Conservation (phyloP, 805 yeast genomes). For the Ogataea degrootiae region DNA sequence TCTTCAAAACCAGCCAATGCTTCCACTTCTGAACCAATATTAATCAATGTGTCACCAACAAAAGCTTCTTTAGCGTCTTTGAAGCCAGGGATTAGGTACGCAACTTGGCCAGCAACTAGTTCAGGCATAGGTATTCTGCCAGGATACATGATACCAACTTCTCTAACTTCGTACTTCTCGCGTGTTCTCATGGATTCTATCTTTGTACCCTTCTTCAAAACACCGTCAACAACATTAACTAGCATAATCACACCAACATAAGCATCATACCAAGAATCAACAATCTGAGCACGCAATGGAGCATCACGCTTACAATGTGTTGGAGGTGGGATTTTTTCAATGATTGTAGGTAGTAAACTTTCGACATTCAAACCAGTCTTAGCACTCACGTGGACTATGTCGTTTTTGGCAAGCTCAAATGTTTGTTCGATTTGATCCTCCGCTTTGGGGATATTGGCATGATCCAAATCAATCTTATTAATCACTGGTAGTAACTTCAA, state of each 20-base stretch:
- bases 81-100: conserved; percentile 93
- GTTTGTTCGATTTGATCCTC: conserved; percentile 80
- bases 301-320: conserved; percentile 39
- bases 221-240: conserved; percentile 82
- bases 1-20: conserved; percentile 94
- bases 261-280: conserved; percentile 97
- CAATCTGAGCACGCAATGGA: conserved; percentile 71
- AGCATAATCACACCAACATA: conserved; percentile 87
- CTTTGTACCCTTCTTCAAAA: conserved; percentile 66
- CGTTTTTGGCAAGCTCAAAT: conserved; percentile 72
- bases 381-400: conserved; percentile 83
- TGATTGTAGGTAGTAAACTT: conserved; percentile 71
- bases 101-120: conserved; percentile 88
- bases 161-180: conserved; percentile 79
- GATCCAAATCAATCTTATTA: conserved; percentile 85
- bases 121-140: conserved; percentile 62
- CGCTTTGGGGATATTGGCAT: conserved; percentile 77
- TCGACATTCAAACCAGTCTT: conserved; percentile 84
- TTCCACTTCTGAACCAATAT: conserved; percentile 52
- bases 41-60: conserved; percentile 86
- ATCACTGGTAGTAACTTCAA: conserved; percentile 82
- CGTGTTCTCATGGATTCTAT: conserved; percentile 74
- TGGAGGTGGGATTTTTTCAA: conserved; percentile 66
- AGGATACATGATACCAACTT: conserved; percentile 94
- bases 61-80: conserved; percentile 79